Evolutionary conservation across 2,329 filamentous ascomycete species (phyloP), one percentile per base, ranked within the genome.

Genomic region (Leptographium radiaticola): DNA sequence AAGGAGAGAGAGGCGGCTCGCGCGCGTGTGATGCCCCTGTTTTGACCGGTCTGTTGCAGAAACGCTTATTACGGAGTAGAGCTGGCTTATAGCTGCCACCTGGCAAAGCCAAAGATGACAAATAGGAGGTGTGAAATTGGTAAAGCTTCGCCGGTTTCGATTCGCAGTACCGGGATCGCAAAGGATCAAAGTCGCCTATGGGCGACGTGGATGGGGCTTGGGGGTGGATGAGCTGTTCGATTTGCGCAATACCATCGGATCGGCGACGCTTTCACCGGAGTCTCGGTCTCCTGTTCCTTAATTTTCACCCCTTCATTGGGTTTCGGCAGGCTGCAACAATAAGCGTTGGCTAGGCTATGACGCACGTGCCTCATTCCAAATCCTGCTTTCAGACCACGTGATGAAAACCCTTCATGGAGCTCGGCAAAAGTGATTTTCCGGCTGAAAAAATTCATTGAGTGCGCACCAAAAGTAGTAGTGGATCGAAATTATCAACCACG

Each of bases 381-480:
- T 31, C 34, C 36, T 44, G 25, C 15, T 34, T 15, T 1, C 25
- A 8, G 2, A n/a, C 7, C 52, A 53, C 52, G 52, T 53, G 52
- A 53, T 13, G 5, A 18, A 50, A 43, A 45, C 43, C 43, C 52
- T 48, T 47, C 44, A 11, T 11, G 20, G 5, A 47, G 5, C 15
- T 20, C 52, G 52, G 57, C 48, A 49, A 50, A 50, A 57, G 39
- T 13, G 12, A 57, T 57, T 51, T 3, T 56, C 56, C 57, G 13
- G 46, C 30, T n/a, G 6, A 9, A 51, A 51, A 45, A 45, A 46
- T 25, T 39, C 45, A n/a, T n/a, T 18, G 18, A 25, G 45, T 18
- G 45, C 55, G 57, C 58, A 59, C 57, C 50, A 56, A 59, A 55
- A 50, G 50, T 47, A 53, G 42, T 34, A 33, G 45, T 53, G 43